Base-by-base conservation (phyloP, 2,329 filamentous ascomycete species). In the Fusarium dlaminii region DNA sequence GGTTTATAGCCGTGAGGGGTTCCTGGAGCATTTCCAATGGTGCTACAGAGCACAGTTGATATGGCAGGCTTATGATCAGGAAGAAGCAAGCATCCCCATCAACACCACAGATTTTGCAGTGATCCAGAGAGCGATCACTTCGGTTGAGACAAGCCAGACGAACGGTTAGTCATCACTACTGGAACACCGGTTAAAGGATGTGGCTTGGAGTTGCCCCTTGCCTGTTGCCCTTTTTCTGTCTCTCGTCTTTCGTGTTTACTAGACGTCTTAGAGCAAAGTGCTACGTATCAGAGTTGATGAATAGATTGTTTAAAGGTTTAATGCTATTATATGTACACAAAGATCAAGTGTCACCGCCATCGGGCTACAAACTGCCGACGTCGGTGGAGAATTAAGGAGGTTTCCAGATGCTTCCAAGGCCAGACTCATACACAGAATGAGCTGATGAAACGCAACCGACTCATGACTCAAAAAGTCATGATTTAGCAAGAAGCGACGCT, bases 401-500 rank as follows among this genome's bases (percentile, higher is more conserved):
- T 5, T 29, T 11, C 11, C 30, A 14, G 15, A 51, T 24, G 13
- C 30, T 36, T 51, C 13, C 12, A 15, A 4, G 0, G 2, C 30
- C 9, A 15, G 9, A 11, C 48, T 27, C 17, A 14, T 1, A 6
- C n/a, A 11, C 36, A 30, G n/a, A 40, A n/a, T 20, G 24, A 24
- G 20, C 9, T 3, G 14, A 27, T 14, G 11, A 8, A 20, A 10
- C 4, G 1, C 6, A 6, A 14, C 1, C 22, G 6, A 29, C 2
- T 2, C 1, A 37, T 3, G 12, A 17, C 6, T 15, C 27, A 24
- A 39, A 13, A 14, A 13, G 12, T 27, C 9, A 10, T 0, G 17
- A 17, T 46, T 49, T 70, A 74, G 52, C 72, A 74, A 22, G 72
- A 72, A n/a, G 72, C 72, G 9, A 75, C 70, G n/a, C 74, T 70